Conservation (phyloP, 176 grass and related monocot genomes). For the Eleusine coracana region DNA sequence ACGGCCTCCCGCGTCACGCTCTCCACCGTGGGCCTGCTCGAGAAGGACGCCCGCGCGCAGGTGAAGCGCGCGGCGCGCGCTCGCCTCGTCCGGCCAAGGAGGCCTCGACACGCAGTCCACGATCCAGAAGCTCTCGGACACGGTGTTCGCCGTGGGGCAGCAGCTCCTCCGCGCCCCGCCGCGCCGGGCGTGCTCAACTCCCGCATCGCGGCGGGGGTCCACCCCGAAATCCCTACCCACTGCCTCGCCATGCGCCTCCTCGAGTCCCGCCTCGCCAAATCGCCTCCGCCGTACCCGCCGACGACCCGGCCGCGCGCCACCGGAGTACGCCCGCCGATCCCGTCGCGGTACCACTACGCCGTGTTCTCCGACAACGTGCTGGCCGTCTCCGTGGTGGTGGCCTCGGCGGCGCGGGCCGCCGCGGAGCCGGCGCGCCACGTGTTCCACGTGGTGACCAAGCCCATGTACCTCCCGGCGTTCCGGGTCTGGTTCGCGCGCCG, state of each 20-base stretch:
- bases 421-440: conserved; percentile 66
- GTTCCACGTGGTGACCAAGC: conserved; percentile 76
- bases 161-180: conserved; percentile 78
- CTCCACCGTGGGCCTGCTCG: conserved; percentile 47
- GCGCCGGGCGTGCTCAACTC: conserved; percentile 65
- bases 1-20: conserved; percentile 64
- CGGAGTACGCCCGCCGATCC: conserved; percentile 51
- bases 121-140: conserved; percentile 89
- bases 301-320: conserved; percentile 13
- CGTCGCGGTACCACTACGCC: conserved; percentile 72
- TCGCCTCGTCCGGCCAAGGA: conserved; percentile 77
- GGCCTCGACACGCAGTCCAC: conserved; percentile 90
- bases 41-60: conserved; percentile 67
- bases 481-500: conserved; percentile 79
- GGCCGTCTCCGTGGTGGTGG: conserved; percentile 78
- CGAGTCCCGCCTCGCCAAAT: conserved; percentile 70
- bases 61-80: conserved; percentile 76
- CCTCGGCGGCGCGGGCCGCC: conserved; percentile 67
- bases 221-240: conserved; percentile 92
- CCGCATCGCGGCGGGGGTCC: conserved; percentile 77
- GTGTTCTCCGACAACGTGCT: conserved; percentile 85
- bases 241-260: conserved; percentile 92
- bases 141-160: conserved; percentile 78
- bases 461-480: conserved; percentile 86
- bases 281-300: conserved; percentile 48